Conservation (phyloP, 805 yeast genomes). For the Suhomyces pyralidae region DNA sequence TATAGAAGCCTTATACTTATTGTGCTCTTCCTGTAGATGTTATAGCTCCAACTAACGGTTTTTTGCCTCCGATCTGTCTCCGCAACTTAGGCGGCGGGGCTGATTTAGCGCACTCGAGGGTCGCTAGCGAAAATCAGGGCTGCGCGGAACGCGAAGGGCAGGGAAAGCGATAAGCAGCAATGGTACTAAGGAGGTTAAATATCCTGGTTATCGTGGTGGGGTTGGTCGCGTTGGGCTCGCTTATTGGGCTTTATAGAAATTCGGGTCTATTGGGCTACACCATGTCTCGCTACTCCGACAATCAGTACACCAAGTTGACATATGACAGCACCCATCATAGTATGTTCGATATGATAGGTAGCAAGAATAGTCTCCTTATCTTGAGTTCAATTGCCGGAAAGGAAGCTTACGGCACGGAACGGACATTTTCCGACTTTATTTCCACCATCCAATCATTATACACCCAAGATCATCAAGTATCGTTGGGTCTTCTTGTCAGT, state of each 20-base stretch:
- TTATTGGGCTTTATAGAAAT: neutral
- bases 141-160: neutral
- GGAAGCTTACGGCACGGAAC: conserved; percentile 30
- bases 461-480: conserved; percentile 5
- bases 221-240: neutral
- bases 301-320: neutral
- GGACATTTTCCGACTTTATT: conserved; percentile 32
- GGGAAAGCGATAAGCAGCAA: neutral
- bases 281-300: neutral
- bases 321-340: neutral
- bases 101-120: neutral
- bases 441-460: conserved; percentile 22
- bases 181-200: neutral
- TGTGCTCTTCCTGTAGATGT: no score
- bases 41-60: no score
- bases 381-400: conserved; percentile 6
- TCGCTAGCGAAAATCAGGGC: neutral
- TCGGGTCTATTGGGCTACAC: neutral
- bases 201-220: neutral
- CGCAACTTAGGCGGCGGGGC: neutral
- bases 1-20: neutral
- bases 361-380: neutral
- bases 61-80: neutral
- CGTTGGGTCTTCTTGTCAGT: conserved; percentile 33
- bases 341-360: neutral